These are phyloP conservation scores for Bruguiera sexangula DNA, from an alignment of 345 rosid species.

Conservation along the genomic window DNA sequence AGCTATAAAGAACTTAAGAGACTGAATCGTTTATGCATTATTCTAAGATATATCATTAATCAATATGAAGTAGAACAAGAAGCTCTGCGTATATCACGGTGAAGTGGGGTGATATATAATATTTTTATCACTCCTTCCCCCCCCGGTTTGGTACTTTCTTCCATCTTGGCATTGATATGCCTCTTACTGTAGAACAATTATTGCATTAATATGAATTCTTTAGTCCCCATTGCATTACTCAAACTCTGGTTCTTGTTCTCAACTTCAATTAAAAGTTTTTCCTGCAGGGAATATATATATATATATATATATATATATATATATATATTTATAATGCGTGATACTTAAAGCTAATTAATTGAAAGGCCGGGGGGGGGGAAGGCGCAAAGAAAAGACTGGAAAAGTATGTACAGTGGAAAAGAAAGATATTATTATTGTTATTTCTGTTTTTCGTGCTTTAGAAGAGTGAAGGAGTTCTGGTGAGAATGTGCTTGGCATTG, in stretches of 20 bases:
- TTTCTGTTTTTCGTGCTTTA: constrained; percentile 2
- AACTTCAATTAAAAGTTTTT: too few species aligned
- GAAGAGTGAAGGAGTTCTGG: neutral
- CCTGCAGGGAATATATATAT: neutral
- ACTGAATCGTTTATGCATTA: too few species aligned
- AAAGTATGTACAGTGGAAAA: neutral
- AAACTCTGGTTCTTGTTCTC: too few species aligned
- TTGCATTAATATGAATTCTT: too few species aligned
- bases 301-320: neutral
- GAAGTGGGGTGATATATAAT: neutral
- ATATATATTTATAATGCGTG: neutral
- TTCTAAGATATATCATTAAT: too few species aligned
- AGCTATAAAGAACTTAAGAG: too few species aligned
- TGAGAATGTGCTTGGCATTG: neutral
- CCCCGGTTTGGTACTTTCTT: too few species aligned
- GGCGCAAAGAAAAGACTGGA: neutral
- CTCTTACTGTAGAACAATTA: too few species aligned
- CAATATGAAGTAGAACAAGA: neutral
- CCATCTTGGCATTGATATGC: too few species aligned
- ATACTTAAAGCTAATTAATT: neutral
- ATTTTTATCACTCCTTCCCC: neutral
- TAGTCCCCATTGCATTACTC: too few species aligned
- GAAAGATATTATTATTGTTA: neutral
- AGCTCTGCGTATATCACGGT: neutral
- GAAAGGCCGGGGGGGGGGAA: neutral